Conservation (phyloP, 176 grass and related monocot genomes). For the Secale cereale region DNA sequence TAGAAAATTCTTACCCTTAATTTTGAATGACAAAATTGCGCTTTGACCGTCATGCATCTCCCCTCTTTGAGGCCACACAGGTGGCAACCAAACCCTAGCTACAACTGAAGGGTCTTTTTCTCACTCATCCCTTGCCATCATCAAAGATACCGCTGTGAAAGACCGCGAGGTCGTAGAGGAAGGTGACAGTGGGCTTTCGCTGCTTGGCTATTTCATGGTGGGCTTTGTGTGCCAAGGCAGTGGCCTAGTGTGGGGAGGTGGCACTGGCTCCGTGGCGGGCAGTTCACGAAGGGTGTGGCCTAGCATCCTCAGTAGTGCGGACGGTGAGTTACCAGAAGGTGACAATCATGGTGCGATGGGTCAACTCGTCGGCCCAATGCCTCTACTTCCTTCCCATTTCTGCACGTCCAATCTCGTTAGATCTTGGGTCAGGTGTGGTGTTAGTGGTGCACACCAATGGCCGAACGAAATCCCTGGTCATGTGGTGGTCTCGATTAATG, state of each 20-base stretch:
- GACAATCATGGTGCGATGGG: not conserved
- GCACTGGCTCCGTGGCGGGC: no score
- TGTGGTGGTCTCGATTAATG: not conserved
- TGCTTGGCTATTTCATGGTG: not conserved
- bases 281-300: not conserved
- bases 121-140: not conserved
- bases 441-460: not conserved
- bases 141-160: not conserved
- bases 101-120: not conserved
- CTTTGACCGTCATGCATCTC: not conserved
- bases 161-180: not conserved
- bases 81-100: not conserved
- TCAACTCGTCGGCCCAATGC: not conserved
- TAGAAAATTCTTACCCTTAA: not conserved
- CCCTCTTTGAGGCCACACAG: not conserved
- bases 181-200: not conserved
- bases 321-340: not conserved
- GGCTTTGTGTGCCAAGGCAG: not conserved
- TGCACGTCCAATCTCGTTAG: not conserved
- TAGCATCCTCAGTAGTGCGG: not conserved
- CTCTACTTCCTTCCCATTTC: not conserved
- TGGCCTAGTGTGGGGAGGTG: not conserved
- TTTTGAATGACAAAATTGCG: not conserved
- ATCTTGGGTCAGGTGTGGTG: not conserved
- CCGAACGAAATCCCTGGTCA: not conserved